phyloP scores from a whole-genome alignment of 306 rosid genomes.

The Casuarina glauca region DNA sequence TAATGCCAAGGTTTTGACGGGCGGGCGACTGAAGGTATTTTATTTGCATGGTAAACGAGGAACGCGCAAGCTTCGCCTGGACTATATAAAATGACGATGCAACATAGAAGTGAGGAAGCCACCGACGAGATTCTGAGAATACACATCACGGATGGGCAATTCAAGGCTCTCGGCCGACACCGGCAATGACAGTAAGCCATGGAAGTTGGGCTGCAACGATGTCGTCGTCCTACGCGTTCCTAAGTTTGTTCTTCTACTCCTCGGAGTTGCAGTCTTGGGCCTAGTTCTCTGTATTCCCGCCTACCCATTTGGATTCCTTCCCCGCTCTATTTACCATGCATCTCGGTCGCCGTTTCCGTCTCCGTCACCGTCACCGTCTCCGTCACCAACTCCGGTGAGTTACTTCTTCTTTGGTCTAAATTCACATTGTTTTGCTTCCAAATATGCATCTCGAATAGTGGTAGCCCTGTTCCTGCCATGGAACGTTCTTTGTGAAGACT shows the following conservation, averaged over 20 bases:
- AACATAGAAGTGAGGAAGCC: too few relatives aligned
- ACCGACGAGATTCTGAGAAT: too few relatives aligned
- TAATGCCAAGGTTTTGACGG: too few relatives aligned
- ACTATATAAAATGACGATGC: too few relatives aligned
- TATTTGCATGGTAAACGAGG: too few relatives aligned
- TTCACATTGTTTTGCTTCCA: conserved; percentile 9
- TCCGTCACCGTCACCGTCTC: conserved; percentile 3
- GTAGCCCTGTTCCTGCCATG: too few relatives aligned
- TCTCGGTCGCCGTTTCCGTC: conserved; percentile 7
- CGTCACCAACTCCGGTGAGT: conserved; percentile 8
- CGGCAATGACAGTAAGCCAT: not conserved
- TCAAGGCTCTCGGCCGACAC: not conserved
- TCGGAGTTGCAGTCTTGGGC: conserved; percentile 34
- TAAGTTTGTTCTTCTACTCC: conserved; percentile 12
- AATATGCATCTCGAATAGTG: not conserved
- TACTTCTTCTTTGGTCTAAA: not conserved
- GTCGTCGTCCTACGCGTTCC: conserved; percentile 18
- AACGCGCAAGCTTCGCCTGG: too few relatives aligned
- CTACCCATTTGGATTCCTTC: conserved; percentile 38
- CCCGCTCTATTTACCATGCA: conserved; percentile 2
- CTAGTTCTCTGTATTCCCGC: conserved; percentile 32
- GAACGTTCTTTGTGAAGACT: too few relatives aligned
- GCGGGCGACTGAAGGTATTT: too few relatives aligned
- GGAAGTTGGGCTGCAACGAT: conserved; percentile 25
- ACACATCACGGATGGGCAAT: conserved; percentile 32